These are phyloP conservation scores for Capronia americana DNA, from an alignment of 2,329 filamentous ascomycete genomes.

Conservation along the genomic window DNA sequence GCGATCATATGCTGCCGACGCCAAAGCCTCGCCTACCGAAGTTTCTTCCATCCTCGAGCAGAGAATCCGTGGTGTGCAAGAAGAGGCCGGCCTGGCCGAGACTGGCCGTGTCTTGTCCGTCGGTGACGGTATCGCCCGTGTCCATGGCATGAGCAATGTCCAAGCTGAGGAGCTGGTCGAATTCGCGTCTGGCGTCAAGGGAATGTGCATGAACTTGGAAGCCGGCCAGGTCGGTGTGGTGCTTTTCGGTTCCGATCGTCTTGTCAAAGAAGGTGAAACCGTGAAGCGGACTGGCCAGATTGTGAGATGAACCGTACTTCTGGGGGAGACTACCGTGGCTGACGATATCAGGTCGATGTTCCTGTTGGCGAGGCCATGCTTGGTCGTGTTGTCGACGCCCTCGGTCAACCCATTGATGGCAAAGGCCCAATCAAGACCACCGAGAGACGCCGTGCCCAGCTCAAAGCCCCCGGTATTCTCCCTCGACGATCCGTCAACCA, in stretches of 20 bases:
- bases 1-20: conserved; percentile 89
- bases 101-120: conserved; percentile 98
- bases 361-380: conserved; percentile 92
- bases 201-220: conserved; percentile 99
- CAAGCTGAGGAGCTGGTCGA: conserved; percentile 99
- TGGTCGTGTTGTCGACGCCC: conserved; percentile 96
- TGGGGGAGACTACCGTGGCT: conserved; percentile 33
- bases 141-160: conserved; percentile 99
- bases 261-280: conserved; percentile 98
- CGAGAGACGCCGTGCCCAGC: conserved; percentile 92
- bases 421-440: conserved; percentile 96
- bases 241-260: conserved; percentile 99
- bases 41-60: conserved; percentile 99
- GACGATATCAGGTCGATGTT: conserved; percentile 77
- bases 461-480: conserved; percentile 98
- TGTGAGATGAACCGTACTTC: conserved; percentile 63
- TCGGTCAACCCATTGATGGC: conserved; percentile 99
- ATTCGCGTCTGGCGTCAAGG: conserved; percentile 99
- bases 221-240: conserved; percentile 99
- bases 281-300: conserved; percentile 99
- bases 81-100: conserved; percentile 95
- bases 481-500: conserved; percentile 96
- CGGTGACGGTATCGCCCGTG: conserved; percentile 99
- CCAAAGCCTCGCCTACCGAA: conserved; percentile 95
- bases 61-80: conserved; percentile 97